Percentiles rank a stretch among this genome's conserved stretches.
Evolutionary conservation across 768 basidiomycete genomes (phyloP).

Genomic region (Phylloporus sp.): DNA sequence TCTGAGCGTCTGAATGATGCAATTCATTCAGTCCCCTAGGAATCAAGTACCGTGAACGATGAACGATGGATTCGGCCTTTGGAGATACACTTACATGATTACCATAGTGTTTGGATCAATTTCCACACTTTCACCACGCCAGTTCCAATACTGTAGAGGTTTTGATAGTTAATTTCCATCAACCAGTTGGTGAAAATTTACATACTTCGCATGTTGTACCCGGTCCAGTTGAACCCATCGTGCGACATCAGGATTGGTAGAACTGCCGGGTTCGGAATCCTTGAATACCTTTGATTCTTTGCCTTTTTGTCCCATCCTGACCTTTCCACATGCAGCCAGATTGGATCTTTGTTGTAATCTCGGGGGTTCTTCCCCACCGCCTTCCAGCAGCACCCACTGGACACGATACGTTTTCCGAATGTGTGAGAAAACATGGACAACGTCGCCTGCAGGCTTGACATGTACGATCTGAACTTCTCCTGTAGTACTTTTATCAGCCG

Average conservation of each 20-base stretch:
- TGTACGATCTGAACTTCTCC: conserved; percentile 35
- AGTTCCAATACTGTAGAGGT: conserved; percentile 56
- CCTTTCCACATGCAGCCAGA: conserved; percentile 8
- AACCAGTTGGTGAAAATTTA: conserved; percentile 12
- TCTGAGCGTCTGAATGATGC: neutral
- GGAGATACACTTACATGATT: neutral
- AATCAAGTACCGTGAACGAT: neutral
- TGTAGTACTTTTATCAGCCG: neutral
- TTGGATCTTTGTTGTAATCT: conserved; percentile 5
- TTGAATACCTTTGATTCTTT: conserved; percentile 10
- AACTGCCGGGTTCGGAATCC: conserved; percentile 10
- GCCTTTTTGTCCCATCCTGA: conserved; percentile 7
- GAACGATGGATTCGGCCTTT: neutral
- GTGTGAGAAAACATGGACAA: conserved; percentile 86
- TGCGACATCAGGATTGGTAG: conserved; percentile 16
- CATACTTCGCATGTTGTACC: conserved; percentile 61
- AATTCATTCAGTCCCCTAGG: neutral
- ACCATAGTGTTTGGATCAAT: conserved; percentile 37
- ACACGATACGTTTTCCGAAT: conserved; percentile 81
- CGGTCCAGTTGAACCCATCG: conserved; percentile 55
- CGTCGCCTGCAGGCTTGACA: conserved; percentile 54
- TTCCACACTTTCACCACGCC: conserved; percentile 77
- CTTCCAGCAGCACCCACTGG: conserved; percentile 66
- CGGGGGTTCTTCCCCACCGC: conserved; percentile 49
- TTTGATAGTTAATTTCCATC: neutral